Evolutionary conservation across 768 basidiomycete genomes (phyloP), one percentile per base, ranked within the genome.

Genomic region (Tricholoma furcatifolium): DNA sequence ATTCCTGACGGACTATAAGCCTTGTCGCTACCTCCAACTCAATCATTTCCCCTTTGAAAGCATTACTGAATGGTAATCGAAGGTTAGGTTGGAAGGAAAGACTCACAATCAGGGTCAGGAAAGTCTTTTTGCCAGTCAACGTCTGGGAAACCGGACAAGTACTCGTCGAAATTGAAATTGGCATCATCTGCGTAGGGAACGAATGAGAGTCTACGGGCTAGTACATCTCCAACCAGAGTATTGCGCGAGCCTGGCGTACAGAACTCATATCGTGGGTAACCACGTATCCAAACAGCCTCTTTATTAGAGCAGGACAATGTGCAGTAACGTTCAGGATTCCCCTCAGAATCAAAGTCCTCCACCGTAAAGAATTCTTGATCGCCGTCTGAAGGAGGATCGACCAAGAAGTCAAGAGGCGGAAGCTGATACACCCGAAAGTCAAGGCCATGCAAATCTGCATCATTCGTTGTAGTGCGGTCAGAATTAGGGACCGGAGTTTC

Each of bases 51-150:
- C 64, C 83, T 83, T 32, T 12, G 12, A 20, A 11, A 39, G 24
- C 24, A 32, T 15, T 38, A 21, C 21, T 27, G 39, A 40, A 46
- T 18, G 30, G 30, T 36, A 27, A 11, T 49, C 27, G 27, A 6
- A n/a, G 0, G 39, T 18, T 23, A 41, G 17, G 17, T 1, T 32
- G 14, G 30, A 50, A 32, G 21, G 55, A 43, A 43, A 2, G 1
- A 64, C 78, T 70, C 50, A 83, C 82, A 56, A 50, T 84, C 82
- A 0, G 81, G 80, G 63, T 83, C 76, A 5, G 51, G 59, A 43
- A 73, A 68, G 39, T 74, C 68, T 0, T 52, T 57, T 51, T 76
- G 73, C 82, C 58, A 62, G 1, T 56, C 50, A 44, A 76, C 74
- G 0, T 2, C 7, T 0, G 58, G 35, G 53, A 74, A 75, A 0